A percentile compares a stretch with the other conserved stretches of the same genome.
Conservation (phyloP, 2,329 filamentous ascomycete species). For the Helicocarpus griseus region DNA sequence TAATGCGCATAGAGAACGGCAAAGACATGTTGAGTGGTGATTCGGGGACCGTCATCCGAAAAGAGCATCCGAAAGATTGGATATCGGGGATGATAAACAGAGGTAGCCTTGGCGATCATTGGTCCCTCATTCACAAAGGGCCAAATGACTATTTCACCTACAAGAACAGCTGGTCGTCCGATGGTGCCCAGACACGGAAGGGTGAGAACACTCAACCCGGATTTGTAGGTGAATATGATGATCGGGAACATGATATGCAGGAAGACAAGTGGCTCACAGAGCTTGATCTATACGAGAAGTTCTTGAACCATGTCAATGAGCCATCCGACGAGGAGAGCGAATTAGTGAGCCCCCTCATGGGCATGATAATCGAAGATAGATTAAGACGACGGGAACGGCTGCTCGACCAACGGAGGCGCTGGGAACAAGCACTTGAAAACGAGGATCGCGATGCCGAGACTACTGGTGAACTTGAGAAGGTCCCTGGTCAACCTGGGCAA, state of each 20-base stretch:
- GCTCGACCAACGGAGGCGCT: slow-evolving; percentile 10
- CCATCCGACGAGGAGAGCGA: slow-evolving; percentile 24
- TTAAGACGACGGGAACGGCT: slow-evolving; percentile 17
- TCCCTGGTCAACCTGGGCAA: neutral
- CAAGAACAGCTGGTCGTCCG: neutral
- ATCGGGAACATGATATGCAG: slow-evolving; percentile 18
- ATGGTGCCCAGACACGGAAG: slow-evolving; percentile 6
- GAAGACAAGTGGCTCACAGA: slow-evolving; percentile 33
- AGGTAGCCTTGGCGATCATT: slow-evolving; percentile 32
- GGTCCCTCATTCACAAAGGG: slow-evolving; percentile 23
- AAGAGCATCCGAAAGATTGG: slow-evolving; percentile 30
- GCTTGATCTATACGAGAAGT: slow-evolving; percentile 44
- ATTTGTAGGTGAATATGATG: slow-evolving; percentile 23
- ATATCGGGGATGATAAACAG: slow-evolving; percentile 30
- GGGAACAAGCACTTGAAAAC: slow-evolving; percentile 11
- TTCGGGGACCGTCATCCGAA: slow-evolving; percentile 14
- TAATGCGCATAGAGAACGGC: slow-evolving; percentile 41
- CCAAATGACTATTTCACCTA: slow-evolving; percentile 11
- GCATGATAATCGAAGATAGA: slow-evolving; percentile 25
- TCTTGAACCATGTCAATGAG: slow-evolving; percentile 31
- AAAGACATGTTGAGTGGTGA: slow-evolving; percentile 31
- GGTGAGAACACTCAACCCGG: slow-evolving; percentile 13
- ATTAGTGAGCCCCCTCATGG: slow-evolving; percentile 27
- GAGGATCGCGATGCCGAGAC: neutral
- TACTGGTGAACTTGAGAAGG: neutral